Evolutionary conservation across 2,329 filamentous ascomycete species (phyloP).

Genomic region (Cladosporium velox): DNA sequence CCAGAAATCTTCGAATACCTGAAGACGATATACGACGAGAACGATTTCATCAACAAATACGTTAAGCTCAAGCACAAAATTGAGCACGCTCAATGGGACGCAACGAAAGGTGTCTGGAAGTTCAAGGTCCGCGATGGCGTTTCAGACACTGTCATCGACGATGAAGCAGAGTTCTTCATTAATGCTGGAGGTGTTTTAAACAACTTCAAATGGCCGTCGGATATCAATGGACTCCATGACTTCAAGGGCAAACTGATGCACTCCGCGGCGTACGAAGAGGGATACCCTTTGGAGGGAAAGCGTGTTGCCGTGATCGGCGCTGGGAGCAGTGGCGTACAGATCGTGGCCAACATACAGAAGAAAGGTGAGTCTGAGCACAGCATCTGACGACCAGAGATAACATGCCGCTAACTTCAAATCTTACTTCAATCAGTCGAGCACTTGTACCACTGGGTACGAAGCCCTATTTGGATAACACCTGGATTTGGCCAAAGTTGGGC

Average conservation of each 20-base stretch:
- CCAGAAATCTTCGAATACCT: conserved; percentile 54
- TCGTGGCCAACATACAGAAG: conserved; percentile 44
- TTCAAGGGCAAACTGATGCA: conserved; percentile 50
- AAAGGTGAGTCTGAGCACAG: conserved; percentile 21
- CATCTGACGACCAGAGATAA: not conserved
- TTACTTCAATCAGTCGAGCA: conserved; percentile 31
- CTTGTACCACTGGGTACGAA: conserved; percentile 47
- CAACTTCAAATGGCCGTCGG: conserved; percentile 46
- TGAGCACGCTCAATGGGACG: conserved; percentile 48
- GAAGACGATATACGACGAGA: conserved; percentile 47
- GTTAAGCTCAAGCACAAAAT: conserved; percentile 51
- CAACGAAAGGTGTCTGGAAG: conserved; percentile 43
- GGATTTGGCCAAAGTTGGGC: conserved; percentile 52
- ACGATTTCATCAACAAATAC: conserved; percentile 49
- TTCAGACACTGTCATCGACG: conserved; percentile 37
- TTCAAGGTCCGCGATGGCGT: conserved; percentile 40
- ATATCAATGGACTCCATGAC: conserved; percentile 44
- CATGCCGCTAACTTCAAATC: not conserved
- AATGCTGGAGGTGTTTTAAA: conserved; percentile 49
- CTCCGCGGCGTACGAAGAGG: conserved; percentile 47
- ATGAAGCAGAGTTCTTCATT: conserved; percentile 44
- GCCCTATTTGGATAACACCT: conserved; percentile 51
- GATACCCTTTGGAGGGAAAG: conserved; percentile 42
- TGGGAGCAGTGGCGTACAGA: conserved; percentile 46
- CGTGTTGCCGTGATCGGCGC: conserved; percentile 47